Conservation (phyloP, 495 filamentous ascomycete species). For the Echria macrotheca region DNA sequence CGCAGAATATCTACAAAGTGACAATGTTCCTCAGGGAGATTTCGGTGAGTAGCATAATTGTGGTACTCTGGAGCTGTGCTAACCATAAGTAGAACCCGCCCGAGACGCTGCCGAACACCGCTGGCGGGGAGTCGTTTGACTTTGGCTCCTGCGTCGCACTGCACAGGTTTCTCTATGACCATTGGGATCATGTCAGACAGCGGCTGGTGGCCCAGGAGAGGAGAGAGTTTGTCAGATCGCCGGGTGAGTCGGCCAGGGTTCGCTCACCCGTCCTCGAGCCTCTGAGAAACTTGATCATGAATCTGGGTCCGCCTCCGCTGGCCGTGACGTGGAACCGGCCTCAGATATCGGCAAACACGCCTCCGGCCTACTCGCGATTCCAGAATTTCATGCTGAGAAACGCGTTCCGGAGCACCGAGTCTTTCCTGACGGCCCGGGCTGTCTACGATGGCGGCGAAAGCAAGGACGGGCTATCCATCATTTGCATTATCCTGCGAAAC, state of each 20-base stretch:
- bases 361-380: slow-evolving; percentile 58
- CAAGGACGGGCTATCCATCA: slow-evolving; percentile 60
- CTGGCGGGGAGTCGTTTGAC: slow-evolving; percentile 52
- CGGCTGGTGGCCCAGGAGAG: slow-evolving; percentile 54
- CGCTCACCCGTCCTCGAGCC: slow-evolving; percentile 46
- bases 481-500: slow-evolving; percentile 60
- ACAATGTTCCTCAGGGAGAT: slow-evolving; percentile 60
- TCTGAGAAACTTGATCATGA: slow-evolving; percentile 52
- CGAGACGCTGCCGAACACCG: slow-evolving; percentile 24
- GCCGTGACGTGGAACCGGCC: slow-evolving; percentile 60
- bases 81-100: slow-evolving; percentile 31
- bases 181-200: slow-evolving; percentile 62
- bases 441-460: slow-evolving; percentile 65
- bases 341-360: slow-evolving; percentile 50
- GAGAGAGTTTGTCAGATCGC: slow-evolving; percentile 46
- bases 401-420: slow-evolving; percentile 56
- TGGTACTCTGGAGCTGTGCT: neutral
- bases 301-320: slow-evolving; percentile 57
- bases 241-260: slow-evolving; percentile 39
- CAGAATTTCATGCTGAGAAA: slow-evolving; percentile 66
- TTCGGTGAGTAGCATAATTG: slow-evolving; percentile 36
- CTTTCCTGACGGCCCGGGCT: slow-evolving; percentile 51
- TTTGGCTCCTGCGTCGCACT: slow-evolving; percentile 61
- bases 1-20: slow-evolving; percentile 57
- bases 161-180: slow-evolving; percentile 62